Evolutionary conservation across 768 basidiomycete species (phyloP), one percentile per base, ranked within the genome.

Genomic region (Fistulinella prunicolor): DNA sequence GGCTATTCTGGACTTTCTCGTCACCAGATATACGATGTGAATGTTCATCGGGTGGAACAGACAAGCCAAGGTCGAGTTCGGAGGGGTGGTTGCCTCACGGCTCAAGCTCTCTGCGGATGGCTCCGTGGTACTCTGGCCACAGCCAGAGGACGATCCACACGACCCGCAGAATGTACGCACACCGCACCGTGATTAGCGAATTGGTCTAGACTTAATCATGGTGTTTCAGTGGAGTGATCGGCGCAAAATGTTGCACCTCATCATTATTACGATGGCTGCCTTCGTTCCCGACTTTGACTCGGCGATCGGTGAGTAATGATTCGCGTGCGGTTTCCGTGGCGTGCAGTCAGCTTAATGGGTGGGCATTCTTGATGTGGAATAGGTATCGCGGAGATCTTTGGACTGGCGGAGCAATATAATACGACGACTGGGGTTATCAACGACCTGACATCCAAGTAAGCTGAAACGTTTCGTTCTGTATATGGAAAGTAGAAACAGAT

Each of bases 251-350:
- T 42, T 78, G 21, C 75, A 78, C 51, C 63, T 81, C 4, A 40
- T 76, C 28, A 71, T 80, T 38, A 59, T 78, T 53, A 79, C 77
- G 0, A 63, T 80, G 49, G 76, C 80, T 6, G 73, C 79, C 0
- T 73, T 79, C 30, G 66, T 79, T 4, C 80, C 80, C 6, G 79
- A 81, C 48, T 80, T 81, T 50, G 68, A 73, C 47, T 80, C 78
- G 2, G 77, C 71, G 0, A 72, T 77, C 21, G 80, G 79, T 75
- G 8, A 9, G 65, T 49, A 30, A 65, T 21, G 9, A 17, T 20
- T 30, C 22, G 14, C 13, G 9, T 30, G 28, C 4, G 12, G 32
- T 16, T 36, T 19, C 3, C 17, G 17, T 5, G 6, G 12, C 14
- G 32, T 34, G 13, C 32, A 6, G 10, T 34, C 32, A 12, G 13